Evolutionary conservation across 768 basidiomycete species (phyloP), one percentile per base, ranked within the genome.

Genomic region (Coprinopsis sp.): DNA sequence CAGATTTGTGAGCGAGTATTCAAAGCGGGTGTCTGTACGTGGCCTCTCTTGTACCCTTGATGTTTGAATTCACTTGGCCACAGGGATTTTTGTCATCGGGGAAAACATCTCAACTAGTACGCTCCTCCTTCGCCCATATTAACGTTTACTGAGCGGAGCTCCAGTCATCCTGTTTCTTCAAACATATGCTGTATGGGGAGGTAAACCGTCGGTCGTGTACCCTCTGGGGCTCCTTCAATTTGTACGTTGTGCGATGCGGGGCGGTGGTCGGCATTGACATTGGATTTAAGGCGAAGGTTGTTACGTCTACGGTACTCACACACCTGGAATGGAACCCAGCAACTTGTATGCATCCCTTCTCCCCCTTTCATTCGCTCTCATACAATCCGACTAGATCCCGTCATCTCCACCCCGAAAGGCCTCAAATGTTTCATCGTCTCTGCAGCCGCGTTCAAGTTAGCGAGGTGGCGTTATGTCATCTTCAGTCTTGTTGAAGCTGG

Each of bases 181-280:
- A 22, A 42, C 40, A 30, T 42, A 28, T 18, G 40, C 40, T 8
- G 4, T 42, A n/a, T 42, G 40, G 40, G 40, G 40, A 5, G 30
- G 30, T n/a, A 4, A 19, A 6, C 6, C 12, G 40, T 28, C 4
- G 19, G 18, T 42, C n/a, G 27, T 42, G n/a, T 16, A 28, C 7
- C 40, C 40, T 6, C 40, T 42, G 6, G 8, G 5, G 8, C 4
- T 42, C 40, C 13, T 42, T 14, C 40, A 42, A 4, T 5, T 30
- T n/a, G 40, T 42, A 19, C 4, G 40, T 30, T 19, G n/a, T n/a
- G n/a, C n/a, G n/a, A n/a, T n/a, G n/a, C n/a, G n/a, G n/a, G 34
- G 11, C 34, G 7, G 34, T 18, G 11, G 11, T 6, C 19, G 10
- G 11, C 7, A 10, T 18, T 18, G 34, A 19, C 34, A 18, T 14